Conservation (phyloP, 2,329 filamentous ascomycete genomes). For the Phoma sp. region DNA sequence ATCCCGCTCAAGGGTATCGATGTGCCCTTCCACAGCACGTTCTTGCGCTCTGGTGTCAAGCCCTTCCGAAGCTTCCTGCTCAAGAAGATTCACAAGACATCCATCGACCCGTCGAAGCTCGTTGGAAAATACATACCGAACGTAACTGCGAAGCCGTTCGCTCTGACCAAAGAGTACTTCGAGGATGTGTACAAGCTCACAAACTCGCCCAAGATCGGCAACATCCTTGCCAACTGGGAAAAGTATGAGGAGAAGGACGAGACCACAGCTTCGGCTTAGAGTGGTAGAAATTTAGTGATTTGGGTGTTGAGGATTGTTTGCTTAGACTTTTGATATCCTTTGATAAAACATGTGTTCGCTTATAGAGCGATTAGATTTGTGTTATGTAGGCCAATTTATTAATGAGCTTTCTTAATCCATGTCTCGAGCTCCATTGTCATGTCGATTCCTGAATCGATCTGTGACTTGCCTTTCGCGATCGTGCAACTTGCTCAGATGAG, state of each 20-base stretch:
- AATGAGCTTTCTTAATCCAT: neutral
- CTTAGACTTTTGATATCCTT: constrained; percentile 27
- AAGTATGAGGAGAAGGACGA: constrained; percentile 56
- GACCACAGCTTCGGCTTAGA: constrained; percentile 29
- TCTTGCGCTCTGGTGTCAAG: constrained; percentile 97
- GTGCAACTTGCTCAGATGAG: neutral
- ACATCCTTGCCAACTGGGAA: constrained; percentile 78
- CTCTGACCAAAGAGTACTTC: constrained; percentile 97
- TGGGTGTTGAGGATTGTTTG: constrained; percentile 19
- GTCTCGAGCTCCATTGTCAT: neutral
- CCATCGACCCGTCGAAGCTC: constrained; percentile 94
- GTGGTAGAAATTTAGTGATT: constrained; percentile 2
- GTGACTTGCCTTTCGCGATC: neutral
- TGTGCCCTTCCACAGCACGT: constrained; percentile 98
- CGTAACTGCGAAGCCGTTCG: constrained; percentile 94
- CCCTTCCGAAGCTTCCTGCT: constrained; percentile 97
- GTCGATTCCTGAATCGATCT: constrained; percentile 13
- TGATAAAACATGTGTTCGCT: neutral
- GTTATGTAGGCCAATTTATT: constrained; percentile 1
- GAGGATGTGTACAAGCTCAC: constrained; percentile 97
- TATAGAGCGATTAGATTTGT: neutral
- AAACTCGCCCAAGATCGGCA: constrained; percentile 77
- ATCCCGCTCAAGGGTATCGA: constrained; percentile 97
- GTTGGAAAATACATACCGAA: constrained; percentile 99
- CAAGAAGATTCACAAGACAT: constrained; percentile 99